Evolutionary conservation across 2,329 filamentous ascomycete species (phyloP).

Genomic region (Calonectria pteridis): DNA sequence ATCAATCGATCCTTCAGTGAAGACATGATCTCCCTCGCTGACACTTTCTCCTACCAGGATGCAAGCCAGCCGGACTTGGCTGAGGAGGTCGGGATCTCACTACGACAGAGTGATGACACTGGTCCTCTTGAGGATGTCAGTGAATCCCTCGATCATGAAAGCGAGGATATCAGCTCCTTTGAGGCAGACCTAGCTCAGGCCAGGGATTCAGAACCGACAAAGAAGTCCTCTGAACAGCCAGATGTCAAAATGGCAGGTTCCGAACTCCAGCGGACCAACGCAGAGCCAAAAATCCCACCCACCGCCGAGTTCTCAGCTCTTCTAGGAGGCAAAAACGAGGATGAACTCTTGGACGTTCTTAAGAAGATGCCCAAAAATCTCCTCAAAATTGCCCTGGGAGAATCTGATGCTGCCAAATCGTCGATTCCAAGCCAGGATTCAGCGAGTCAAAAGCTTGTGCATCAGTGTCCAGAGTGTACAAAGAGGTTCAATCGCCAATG

Average conservation of each 20-base stretch:
- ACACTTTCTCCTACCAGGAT: constrained; percentile 1
- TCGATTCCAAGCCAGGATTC: constrained; percentile 28
- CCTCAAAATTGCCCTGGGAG: constrained; percentile 48
- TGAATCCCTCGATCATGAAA: not conserved
- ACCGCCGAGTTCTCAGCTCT: not conserved
- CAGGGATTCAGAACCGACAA: not conserved
- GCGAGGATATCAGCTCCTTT: not conserved
- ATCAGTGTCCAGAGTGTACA: constrained; percentile 55
- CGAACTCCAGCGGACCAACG: not conserved
- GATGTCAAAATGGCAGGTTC: constrained; percentile 35
- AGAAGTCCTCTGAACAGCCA: constrained; percentile 17
- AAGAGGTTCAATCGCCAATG: constrained; percentile 65
- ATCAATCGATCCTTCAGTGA: not conserved
- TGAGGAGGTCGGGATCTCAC: not conserved
- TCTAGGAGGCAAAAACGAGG: not conserved
- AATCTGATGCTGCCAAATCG: constrained; percentile 19
- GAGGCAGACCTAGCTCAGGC: not conserved
- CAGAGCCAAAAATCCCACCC: not conserved
- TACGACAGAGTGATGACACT: not conserved
- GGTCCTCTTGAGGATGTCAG: not conserved
- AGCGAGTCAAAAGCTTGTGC: constrained; percentile 24
- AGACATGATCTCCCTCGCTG: not conserved
- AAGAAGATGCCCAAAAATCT: constrained; percentile 47
- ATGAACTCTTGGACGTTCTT: constrained; percentile 38
- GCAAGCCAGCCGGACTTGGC: not conserved